phyloP scores from a whole-genome alignment of 768 basidiomycete genomes.

The Leccinum longicurvipes region DNA sequence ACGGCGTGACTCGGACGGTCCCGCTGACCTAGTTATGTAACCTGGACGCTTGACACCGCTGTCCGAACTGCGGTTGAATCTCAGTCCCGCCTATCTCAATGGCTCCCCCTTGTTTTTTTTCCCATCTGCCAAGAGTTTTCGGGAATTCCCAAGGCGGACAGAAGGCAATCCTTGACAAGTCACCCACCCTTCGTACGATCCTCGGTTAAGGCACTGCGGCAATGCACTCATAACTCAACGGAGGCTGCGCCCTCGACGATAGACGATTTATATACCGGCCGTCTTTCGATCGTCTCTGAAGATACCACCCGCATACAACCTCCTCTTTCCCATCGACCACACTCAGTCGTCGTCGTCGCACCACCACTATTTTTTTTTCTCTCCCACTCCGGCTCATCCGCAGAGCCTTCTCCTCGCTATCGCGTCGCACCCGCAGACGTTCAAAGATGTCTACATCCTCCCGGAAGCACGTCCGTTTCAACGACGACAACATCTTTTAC shows the following conservation, averaged over 20 bases:
- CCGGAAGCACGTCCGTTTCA: slow-evolving; percentile 31
- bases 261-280: slow-evolving; percentile 16
- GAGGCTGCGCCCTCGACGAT: slow-evolving; percentile 29
- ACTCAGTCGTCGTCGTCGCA: neutral
- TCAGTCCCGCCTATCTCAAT: neutral
- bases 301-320: neutral
- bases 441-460: slow-evolving; percentile 17
- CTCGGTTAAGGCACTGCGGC: slow-evolving; percentile 20
- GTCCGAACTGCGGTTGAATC: neutral
- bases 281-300: neutral
- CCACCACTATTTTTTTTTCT: slow-evolving; percentile 8
- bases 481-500: slow-evolving; percentile 32
- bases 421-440: slow-evolving; percentile 1
- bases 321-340: neutral
- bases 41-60: slow-evolving; percentile 19
- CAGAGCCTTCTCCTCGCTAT: slow-evolving; percentile 11
- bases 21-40: slow-evolving; percentile 7
- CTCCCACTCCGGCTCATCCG: slow-evolving; percentile 6
- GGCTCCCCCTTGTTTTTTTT: neutral
- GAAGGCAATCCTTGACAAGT: slow-evolving; percentile 19
- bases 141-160: neutral
- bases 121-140: slow-evolving; percentile 18
- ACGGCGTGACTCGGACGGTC: neutral
- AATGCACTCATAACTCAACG: slow-evolving; percentile 20
- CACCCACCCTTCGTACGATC: neutral